A percentile compares a stretch with the other conserved stretches of the same genome.
phyloP scores from a whole-genome alignment of 129 eudicot genomes.

The Lonicera japonica region DNA sequence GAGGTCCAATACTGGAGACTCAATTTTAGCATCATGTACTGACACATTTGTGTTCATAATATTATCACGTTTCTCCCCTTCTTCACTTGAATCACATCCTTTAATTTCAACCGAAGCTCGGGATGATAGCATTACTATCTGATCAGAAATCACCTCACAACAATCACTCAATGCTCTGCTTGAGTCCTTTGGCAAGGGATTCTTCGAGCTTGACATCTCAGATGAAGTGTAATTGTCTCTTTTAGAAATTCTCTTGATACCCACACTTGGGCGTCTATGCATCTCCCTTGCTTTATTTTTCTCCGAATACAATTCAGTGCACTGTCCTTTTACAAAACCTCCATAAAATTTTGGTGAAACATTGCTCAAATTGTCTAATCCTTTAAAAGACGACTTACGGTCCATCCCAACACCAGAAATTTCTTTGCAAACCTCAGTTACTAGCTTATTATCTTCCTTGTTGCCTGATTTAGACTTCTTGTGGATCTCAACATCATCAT shows the following conservation, averaged over 20 bases:
- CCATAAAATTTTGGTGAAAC: not conserved
- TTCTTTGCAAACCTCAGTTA: constrained; percentile 9
- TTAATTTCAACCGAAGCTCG: constrained; percentile 14
- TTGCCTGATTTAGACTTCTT: constrained; percentile 29
- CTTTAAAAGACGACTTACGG: not conserved
- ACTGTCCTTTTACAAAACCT: too few relatives aligned
- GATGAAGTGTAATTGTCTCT: constrained; percentile 7
- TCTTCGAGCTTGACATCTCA: constrained; percentile 18
- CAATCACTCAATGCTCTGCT: constrained; percentile 16
- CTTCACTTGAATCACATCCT: constrained; percentile 13
- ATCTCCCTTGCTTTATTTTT: constrained; percentile 1
- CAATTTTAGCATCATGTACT: constrained; percentile 1
- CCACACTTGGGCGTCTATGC: constrained; percentile 3
- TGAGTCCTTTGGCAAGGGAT: constrained; percentile 30
- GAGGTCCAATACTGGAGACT: not conserved
- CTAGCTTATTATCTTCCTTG: constrained; percentile 18
- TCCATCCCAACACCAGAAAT: constrained; percentile 7
- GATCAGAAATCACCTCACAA: constrained; percentile 22
- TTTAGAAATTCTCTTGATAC: constrained; percentile 27
- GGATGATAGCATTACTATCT: constrained; percentile 6
- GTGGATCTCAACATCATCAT: constrained; percentile 33
- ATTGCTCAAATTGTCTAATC: not conserved
- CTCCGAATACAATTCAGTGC: too few relatives aligned
- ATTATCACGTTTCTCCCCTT: constrained; percentile 14
- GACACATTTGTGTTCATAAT: not conserved